Evolutionary conservation across 1,284 basidiomycete species (phyloP).

Genomic region (Fomes fomentarius): DNA sequence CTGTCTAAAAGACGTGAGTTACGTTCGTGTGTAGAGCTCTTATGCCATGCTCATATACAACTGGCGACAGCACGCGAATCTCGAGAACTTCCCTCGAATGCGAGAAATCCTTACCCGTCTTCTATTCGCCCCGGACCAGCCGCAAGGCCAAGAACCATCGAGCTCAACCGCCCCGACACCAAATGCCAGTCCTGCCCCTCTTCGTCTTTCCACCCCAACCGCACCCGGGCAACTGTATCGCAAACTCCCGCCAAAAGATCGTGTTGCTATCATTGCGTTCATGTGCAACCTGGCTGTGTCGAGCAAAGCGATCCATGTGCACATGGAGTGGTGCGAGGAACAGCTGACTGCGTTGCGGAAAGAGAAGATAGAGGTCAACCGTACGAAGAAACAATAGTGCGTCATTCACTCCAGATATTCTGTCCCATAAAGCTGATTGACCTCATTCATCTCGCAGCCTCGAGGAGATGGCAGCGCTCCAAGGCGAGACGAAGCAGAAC

Average conservation of each 20-base stretch:
- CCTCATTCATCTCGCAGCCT: constrained; percentile 44
- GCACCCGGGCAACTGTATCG: constrained; percentile 75
- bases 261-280: constrained; percentile 85
- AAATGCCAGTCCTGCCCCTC: constrained; percentile 45
- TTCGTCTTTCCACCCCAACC: constrained; percentile 42
- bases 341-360: constrained; percentile 92
- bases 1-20: constrained; percentile 84
- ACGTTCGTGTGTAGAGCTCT: background rate
- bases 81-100: constrained; percentile 74
- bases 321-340: constrained; percentile 90
- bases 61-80: constrained; percentile 68
- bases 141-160: constrained; percentile 33
- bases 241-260: constrained; percentile 74
- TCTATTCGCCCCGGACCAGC: constrained; percentile 64
- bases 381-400: constrained; percentile 85
- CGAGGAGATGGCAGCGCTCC: constrained; percentile 75
- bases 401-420: constrained; percentile 36
- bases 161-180: constrained; percentile 42
- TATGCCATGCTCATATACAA: constrained; percentile 11
- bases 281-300: constrained; percentile 90
- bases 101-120: constrained; percentile 78
- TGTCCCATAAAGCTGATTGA: background rate
- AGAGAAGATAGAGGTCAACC: constrained; percentile 93
- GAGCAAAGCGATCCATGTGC: constrained; percentile 84
- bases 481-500: constrained; percentile 47